Conservation (phyloP, 805 yeast genomes). For the Danielia reshetovae region DNA sequence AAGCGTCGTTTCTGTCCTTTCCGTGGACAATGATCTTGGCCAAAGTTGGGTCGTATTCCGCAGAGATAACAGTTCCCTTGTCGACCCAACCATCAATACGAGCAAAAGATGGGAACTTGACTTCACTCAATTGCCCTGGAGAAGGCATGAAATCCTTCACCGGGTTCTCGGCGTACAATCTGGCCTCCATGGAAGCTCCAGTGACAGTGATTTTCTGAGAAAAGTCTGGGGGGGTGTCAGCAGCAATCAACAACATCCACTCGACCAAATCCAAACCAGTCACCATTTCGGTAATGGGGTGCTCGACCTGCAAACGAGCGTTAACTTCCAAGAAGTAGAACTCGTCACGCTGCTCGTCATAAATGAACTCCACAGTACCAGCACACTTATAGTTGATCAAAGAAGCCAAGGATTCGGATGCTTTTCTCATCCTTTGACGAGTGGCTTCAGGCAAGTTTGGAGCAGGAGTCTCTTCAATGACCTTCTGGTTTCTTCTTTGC, state of each 20-base stretch:
- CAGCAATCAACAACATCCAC: slow-evolving; percentile 94
- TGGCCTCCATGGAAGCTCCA: slow-evolving; percentile 96
- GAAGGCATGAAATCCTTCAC: slow-evolving; percentile 93
- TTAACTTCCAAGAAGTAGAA: slow-evolving; percentile 95
- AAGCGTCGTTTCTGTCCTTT: slow-evolving; percentile 79
- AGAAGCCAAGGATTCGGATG: slow-evolving; percentile 80
- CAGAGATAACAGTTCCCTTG: slow-evolving; percentile 81
- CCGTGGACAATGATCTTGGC: slow-evolving; percentile 97
- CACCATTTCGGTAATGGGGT: slow-evolving; percentile 93
- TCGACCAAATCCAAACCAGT: slow-evolving; percentile 94
- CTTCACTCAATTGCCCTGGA: slow-evolving; percentile 89
- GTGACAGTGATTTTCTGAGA: slow-evolving; percentile 50
- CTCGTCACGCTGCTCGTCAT: slow-evolving; percentile 79
- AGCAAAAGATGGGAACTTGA: slow-evolving; percentile 84
- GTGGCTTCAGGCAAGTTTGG: slow-evolving; percentile 85
- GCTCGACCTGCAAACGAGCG: slow-evolving; percentile 96
- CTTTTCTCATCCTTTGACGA: slow-evolving; percentile 67
- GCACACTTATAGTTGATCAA: slow-evolving; percentile 91
- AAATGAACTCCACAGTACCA: slow-evolving; percentile 95
- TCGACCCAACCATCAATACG: slow-evolving; percentile 93
- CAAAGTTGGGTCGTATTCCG: slow-evolving; percentile 94
- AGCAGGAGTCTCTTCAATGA: slow-evolving; percentile 97
- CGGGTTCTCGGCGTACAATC: slow-evolving; percentile 96
- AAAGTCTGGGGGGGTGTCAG: slow-evolving; percentile 82
- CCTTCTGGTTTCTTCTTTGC: slow-evolving; percentile 95